phyloP scores from a whole-genome alignment of 225 moss, liverwort and hornwort species.

The Polytrichum commune region DNA sequence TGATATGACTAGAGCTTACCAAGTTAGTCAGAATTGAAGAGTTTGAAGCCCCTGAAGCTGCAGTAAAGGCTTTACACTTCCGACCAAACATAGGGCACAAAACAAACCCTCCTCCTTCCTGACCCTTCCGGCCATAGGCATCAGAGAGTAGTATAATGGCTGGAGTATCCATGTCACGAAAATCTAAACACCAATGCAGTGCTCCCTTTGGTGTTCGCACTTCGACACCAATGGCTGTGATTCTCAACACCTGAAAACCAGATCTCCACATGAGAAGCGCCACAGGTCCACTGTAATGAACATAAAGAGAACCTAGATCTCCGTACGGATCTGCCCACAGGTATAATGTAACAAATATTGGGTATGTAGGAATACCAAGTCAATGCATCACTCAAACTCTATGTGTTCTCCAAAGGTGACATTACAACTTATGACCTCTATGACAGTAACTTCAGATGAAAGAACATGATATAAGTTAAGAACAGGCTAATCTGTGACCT shows the following conservation, averaged over 20 bases:
- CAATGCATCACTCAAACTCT: too few species aligned
- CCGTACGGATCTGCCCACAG: too few species aligned
- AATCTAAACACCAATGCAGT: constrained; percentile 91
- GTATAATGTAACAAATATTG: too few species aligned
- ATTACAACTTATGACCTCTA: too few species aligned
- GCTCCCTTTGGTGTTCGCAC: constrained; percentile 63
- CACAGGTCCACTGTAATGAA: too few species aligned
- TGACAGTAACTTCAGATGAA: too few species aligned
- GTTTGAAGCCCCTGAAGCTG: constrained; percentile 70
- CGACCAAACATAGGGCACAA: constrained; percentile 86
- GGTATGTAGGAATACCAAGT: too few species aligned
- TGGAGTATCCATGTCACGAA: constrained; percentile 86
- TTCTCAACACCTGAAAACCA: constrained; percentile 58
- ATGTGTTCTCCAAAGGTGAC: too few species aligned
- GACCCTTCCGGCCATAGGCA: constrained; percentile 76
- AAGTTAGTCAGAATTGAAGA: constrained; percentile 69
- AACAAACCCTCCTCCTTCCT: constrained; percentile 94
- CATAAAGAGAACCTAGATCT: too few species aligned
- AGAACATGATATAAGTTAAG: too few species aligned
- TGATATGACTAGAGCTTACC: constrained; percentile 34
- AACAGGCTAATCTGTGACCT: too few species aligned
- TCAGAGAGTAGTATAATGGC: constrained; percentile 81
- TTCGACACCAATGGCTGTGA: constrained; percentile 75
- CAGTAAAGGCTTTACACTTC: constrained; percentile 92
- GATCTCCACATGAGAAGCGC: neutral